A percentile compares a stretch with the other conserved stretches of the same genome.
phyloP scores from a whole-genome alignment of 805 yeast genomes.

The Candida patagonica region DNA sequence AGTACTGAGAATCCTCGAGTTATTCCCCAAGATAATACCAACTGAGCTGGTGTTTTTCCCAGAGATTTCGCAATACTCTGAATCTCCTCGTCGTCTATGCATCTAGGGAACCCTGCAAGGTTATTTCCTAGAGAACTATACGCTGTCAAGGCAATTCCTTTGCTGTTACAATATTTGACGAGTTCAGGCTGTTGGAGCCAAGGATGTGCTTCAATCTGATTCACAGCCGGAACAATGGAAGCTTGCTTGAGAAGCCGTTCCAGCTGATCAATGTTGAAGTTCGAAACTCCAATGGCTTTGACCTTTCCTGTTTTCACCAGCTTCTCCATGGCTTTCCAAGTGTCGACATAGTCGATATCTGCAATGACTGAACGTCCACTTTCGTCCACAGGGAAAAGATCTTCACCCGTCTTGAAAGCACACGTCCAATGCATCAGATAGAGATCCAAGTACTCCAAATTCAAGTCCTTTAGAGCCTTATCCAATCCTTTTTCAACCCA shows the following conservation, averaged over 20 bases:
- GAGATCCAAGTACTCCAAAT: conserved; percentile 45
- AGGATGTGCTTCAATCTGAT: conserved; percentile 55
- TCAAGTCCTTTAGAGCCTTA: conserved; percentile 34
- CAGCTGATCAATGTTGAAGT: conserved; percentile 52
- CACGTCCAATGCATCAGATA: conserved; percentile 48
- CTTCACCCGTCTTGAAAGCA: conserved; percentile 31
- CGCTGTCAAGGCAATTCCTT: conserved; percentile 60
- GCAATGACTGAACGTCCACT: conserved; percentile 19
- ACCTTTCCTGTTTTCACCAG: conserved; percentile 44
- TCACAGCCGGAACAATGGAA: conserved; percentile 48
- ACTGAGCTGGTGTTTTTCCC: too few relatives aligned
- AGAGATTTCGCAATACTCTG: too few relatives aligned
- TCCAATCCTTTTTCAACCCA: conserved; percentile 36
- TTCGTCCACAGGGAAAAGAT: conserved; percentile 21
- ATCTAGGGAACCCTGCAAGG: too few relatives aligned
- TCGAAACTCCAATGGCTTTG: conserved; percentile 69
- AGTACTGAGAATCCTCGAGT: too few relatives aligned
- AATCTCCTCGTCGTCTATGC: too few relatives aligned
- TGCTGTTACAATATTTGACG: conserved; percentile 47
- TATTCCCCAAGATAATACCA: too few relatives aligned
- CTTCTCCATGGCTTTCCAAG: conserved; percentile 49
- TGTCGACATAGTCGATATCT: conserved; percentile 26
- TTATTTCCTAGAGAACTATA: conserved; percentile 81
- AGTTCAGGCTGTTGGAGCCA: conserved; percentile 39
- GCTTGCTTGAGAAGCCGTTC: conserved; percentile 46